Base-by-base conservation (phyloP, 2,329 filamentous ascomycete species). In the Fonsecaea multimorphosa region DNA sequence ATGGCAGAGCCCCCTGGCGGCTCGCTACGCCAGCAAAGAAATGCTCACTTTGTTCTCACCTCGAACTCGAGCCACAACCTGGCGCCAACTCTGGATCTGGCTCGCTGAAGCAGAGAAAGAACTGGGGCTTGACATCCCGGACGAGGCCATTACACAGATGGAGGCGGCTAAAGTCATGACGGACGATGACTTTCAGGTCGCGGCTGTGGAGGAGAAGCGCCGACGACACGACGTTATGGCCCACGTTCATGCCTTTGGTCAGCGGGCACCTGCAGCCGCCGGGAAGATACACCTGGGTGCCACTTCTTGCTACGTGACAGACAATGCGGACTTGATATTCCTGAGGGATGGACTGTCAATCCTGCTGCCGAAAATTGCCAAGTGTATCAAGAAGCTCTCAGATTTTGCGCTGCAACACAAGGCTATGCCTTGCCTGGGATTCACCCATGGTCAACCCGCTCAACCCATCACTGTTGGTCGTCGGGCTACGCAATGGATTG, bases 51-150 rank as follows among this genome's bases (percentile, higher is more conserved):
- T 97, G 68, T 97, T 97, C 83, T 89, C 88, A 72, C 87, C 89
- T 65, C 87, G 92, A 51, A 89, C 87, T 61, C 85, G 92, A 32
- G 87, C 89, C 77, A 89, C 87, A 49, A 92, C 88, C 62, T 96
- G 92, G 92, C 87, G 93, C 70, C 85, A 91, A 76, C 86, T 97
- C 19, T 97, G 93, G 93, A 82, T 94, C 52, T 88, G 85, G 79
- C 89, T 97, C 11, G 93, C 93, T 27, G 89, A 96, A 82, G 84
- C 86, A 9, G 90, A 97, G 82, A 89, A 88, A 77, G 90, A 93
- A 77, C 85, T 96, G 1, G 92, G 92, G 2, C 85, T 96, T 54
- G 81, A 85, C 8, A 93, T 97, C 75, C 88, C 86, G 14, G 78
- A 85, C 22, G 87, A 94, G 73, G 93, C 93, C 8, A 82, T 97